Conservation (phyloP, 2,329 filamentous ascomycete genomes). For the Ceratocystis cacaofunesta region DNA sequence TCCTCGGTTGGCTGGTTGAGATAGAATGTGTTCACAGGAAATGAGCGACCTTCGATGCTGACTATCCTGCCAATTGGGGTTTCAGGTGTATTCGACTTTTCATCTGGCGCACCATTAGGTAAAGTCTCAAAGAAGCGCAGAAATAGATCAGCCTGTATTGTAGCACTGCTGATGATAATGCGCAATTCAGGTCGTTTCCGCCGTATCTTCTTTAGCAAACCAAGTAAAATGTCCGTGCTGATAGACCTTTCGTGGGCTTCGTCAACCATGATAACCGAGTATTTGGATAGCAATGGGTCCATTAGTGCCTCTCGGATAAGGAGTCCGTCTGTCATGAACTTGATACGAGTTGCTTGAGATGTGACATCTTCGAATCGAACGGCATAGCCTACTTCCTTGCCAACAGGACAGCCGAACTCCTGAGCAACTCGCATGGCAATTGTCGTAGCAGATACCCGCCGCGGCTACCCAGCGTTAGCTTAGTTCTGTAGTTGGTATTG, state of each 20-base stretch:
- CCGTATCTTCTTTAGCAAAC: constrained; percentile 78
- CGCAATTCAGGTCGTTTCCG: constrained; percentile 67
- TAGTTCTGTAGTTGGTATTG: constrained; percentile 18
- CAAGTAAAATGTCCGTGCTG: constrained; percentile 80
- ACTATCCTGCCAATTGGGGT: constrained; percentile 18
- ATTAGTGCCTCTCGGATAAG: constrained; percentile 84
- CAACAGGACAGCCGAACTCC: constrained; percentile 71
- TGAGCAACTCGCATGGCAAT: constrained; percentile 80
- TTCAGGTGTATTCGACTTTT: background rate
- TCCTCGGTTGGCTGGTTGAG: constrained; percentile 64
- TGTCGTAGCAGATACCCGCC: constrained; percentile 78
- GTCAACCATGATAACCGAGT: constrained; percentile 95
- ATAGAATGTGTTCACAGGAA: constrained; percentile 77
- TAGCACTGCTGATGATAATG: constrained; percentile 86
- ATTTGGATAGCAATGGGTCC: constrained; percentile 77
- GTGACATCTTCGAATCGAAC: constrained; percentile 88
- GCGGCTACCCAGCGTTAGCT: constrained; percentile 41
- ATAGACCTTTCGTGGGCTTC: constrained; percentile 91
- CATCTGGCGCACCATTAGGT: constrained; percentile 3
- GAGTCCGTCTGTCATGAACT: constrained; percentile 88
- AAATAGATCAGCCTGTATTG: constrained; percentile 78
- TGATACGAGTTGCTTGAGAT: constrained; percentile 70
- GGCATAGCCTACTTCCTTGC: constrained; percentile 84
- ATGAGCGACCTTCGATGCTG: constrained; percentile 69
- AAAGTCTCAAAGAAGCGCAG: constrained; percentile 52